Conservation (phyloP, 176 grass and related monocot species). For the Triticum monococcum region DNA sequence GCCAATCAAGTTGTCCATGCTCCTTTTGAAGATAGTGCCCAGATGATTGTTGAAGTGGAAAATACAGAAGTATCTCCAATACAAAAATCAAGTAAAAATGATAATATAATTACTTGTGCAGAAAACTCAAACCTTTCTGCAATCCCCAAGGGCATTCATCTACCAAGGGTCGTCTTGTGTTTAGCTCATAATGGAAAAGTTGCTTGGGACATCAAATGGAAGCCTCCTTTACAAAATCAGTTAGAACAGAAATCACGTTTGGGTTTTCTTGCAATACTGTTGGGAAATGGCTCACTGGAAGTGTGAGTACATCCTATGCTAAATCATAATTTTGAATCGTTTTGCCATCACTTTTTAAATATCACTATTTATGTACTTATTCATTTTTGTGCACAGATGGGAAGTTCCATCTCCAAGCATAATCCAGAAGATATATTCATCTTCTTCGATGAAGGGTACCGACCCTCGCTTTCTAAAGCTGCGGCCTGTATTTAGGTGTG, state of each 20-base stretch:
- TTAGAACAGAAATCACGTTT: conserved; percentile 50
- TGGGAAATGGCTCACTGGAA: conserved; percentile 91
- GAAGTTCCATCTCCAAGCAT: conserved; percentile 83
- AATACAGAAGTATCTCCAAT: not conserved
- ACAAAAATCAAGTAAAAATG: conserved; percentile 32
- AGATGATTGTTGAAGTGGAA: conserved; percentile 31
- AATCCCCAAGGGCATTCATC: conserved; percentile 45
- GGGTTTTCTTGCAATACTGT: conserved; percentile 81
- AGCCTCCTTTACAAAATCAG: conserved; percentile 46
- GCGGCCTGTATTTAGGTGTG: conserved; percentile 78
- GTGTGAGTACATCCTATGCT: conserved; percentile 56
- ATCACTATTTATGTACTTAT: conserved; percentile 20
- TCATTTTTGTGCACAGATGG: conserved; percentile 60
- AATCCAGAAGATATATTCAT: conserved; percentile 75
- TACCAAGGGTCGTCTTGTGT: conserved; percentile 77
- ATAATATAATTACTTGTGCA: conserved; percentile 21
- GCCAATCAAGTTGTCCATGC: conserved; percentile 30
- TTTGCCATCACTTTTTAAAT: conserved; percentile 1
- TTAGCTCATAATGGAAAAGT: conserved; percentile 97
- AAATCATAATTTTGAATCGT: conserved; percentile 16
- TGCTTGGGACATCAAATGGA: conserved; percentile 99
- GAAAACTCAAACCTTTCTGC: conserved; percentile 29
- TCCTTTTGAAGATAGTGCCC: conserved; percentile 22
- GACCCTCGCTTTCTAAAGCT: conserved; percentile 96
- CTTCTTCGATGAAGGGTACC: conserved; percentile 46